Evolutionary conservation across 1,284 basidiomycete genomes (phyloP).

Genomic region (Puccinia triticina): DNA sequence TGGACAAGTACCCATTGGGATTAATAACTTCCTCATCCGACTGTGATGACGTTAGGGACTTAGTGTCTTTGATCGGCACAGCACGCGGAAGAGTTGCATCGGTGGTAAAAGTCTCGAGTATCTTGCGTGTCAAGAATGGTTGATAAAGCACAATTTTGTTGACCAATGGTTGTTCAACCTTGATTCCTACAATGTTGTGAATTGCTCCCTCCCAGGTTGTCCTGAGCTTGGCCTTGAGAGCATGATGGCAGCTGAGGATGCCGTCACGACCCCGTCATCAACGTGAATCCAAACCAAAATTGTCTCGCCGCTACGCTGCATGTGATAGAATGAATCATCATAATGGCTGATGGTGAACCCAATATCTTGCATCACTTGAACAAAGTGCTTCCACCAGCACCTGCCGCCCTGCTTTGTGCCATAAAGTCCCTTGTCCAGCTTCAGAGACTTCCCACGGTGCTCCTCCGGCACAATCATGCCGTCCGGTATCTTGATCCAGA

Average conservation of each 20-base stretch:
- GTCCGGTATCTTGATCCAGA: constrained; percentile 21
- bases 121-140: constrained; percentile 2
- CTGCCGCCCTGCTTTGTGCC: constrained; percentile 20
- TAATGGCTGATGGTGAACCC: constrained; percentile 16
- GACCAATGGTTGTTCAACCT: not conserved
- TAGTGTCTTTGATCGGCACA: not conserved
- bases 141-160: not conserved
- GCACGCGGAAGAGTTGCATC: not conserved
- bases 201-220: not conserved
- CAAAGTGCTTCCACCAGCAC: constrained; percentile 39
- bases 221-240: not conserved
- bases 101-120: not conserved
- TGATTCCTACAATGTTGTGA: not conserved
- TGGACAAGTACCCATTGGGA: constrained; percentile 2
- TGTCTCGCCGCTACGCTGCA: not conserved
- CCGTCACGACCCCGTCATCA: constrained; percentile 11
- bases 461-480: not conserved
- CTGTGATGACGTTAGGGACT: not conserved
- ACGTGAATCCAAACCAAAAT: constrained; percentile 32
- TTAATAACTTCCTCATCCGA: not conserved
- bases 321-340: constrained; percentile 16
- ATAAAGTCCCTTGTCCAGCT: constrained; percentile 21
- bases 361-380: not conserved
- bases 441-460: not conserved
- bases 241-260: not conserved